These are phyloP conservation scores for Irpex sp. DNA, from an alignment of 1,284 basidiomycete species.

Conservation along the genomic window DNA sequence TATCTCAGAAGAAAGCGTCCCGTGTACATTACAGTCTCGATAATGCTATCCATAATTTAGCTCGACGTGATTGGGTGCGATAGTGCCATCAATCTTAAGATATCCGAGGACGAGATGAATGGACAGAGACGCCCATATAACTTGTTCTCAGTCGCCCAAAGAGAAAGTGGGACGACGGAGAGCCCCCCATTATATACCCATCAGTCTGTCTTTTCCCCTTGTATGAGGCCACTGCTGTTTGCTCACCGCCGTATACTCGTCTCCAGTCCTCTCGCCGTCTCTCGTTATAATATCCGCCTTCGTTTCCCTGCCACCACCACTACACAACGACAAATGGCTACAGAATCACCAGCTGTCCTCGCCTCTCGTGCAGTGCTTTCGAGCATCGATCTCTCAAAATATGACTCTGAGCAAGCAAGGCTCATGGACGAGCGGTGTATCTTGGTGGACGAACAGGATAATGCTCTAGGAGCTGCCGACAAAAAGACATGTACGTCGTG, in stretches of 20 bases:
- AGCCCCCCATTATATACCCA: neutral
- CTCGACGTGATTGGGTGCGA: neutral
- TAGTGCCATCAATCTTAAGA: neutral
- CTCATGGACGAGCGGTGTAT: conserved; percentile 99
- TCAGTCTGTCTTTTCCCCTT: conserved; percentile 4
- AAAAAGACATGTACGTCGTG: conserved; percentile 90
- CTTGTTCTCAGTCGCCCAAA: no score
- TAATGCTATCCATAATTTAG: neutral
- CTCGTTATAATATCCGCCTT: neutral
- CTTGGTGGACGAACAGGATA: conserved; percentile 88
- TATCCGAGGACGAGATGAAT: neutral
- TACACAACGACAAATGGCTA: conserved; percentile 20
- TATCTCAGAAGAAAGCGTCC: neutral
- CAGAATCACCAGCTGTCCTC: conserved; percentile 39
- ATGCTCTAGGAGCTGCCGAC: conserved; percentile 85
- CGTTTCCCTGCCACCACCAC: conserved; percentile 18
- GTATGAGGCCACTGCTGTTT: conserved; percentile 12
- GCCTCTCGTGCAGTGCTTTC: conserved; percentile 63
- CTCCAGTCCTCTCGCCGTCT: neutral
- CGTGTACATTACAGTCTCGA: neutral
- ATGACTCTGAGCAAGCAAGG: conserved; percentile 79
- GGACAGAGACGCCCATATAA: neutral
- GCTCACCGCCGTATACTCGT: conserved; percentile 6
- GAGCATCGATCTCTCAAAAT: conserved; percentile 63
- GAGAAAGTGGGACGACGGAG: neutral